Conservation (phyloP, 2,329 filamentous ascomycete species). For the Aspergillus quadrilineatus region DNA sequence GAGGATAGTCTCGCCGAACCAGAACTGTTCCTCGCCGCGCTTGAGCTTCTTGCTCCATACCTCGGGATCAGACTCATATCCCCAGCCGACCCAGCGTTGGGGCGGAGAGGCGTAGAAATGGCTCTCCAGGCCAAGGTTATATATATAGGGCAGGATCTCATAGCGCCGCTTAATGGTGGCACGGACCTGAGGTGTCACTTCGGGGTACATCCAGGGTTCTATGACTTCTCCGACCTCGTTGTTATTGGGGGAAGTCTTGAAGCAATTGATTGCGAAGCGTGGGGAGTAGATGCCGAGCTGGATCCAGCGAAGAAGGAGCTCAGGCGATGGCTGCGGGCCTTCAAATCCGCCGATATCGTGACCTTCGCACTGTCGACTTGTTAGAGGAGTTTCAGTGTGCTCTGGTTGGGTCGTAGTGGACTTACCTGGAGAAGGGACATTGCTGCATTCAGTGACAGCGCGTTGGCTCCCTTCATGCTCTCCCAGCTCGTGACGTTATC, state of each 20-base stretch:
- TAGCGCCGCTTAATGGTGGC: conserved; percentile 69
- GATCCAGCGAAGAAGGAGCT: conserved; percentile 70
- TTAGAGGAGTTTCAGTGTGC: background rate
- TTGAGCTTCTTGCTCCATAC: conserved; percentile 64
- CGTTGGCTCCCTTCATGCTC: conserved; percentile 70
- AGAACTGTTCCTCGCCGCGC: conserved; percentile 69
- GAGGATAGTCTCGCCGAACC: conserved; percentile 66
- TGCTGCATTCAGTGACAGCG: conserved; percentile 66
- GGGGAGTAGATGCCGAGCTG: conserved; percentile 69
- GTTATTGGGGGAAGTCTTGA: conserved; percentile 67
- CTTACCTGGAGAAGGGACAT: conserved; percentile 63
- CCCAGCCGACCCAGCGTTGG: conserved; percentile 72
- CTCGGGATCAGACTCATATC: conserved; percentile 64
- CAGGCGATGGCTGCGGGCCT: conserved; percentile 68
- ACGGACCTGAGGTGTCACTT: conserved; percentile 62
- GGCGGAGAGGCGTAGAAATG: conserved; percentile 63
- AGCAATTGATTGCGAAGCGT: conserved; percentile 75
- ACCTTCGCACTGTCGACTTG: conserved; percentile 56
- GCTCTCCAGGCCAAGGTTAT: conserved; percentile 62
- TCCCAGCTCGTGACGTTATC: conserved; percentile 75
- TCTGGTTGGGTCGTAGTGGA: background rate
- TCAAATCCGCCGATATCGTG: conserved; percentile 77
- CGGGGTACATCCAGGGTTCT: conserved; percentile 75
- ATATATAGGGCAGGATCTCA: conserved; percentile 69
- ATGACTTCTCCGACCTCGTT: conserved; percentile 70